Conservation (phyloP, 805 yeast genomes). For the Yueomyces sp. region DNA sequence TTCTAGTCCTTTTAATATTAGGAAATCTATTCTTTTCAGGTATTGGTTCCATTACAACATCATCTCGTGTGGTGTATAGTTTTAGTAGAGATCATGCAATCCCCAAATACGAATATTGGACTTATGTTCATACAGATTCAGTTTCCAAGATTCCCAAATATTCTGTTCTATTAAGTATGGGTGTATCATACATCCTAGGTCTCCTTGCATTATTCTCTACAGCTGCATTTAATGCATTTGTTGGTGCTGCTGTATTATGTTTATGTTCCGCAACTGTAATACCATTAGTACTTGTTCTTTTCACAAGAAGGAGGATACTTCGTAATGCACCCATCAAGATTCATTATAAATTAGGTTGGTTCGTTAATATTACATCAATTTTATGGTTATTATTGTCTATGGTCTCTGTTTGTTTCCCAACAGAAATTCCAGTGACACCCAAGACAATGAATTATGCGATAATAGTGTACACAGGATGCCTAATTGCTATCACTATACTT, state of each 20-base stretch:
- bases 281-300: conserved; percentile 51
- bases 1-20: conserved; percentile 48
- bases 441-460: conserved; percentile 39
- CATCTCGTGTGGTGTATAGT: conserved; percentile 70
- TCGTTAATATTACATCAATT: conserved; percentile 44
- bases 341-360: conserved; percentile 46
- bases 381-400: conserved; percentile 47
- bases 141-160: conserved; percentile 54
- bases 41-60: conserved; percentile 67
- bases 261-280: conserved; percentile 65
- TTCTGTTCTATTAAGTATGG: conserved; percentile 53
- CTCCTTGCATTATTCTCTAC: conserved; percentile 53
- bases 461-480: conserved; percentile 40
- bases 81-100: conserved; percentile 76
- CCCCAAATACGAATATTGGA: conserved; percentile 54
- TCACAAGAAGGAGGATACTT: conserved; percentile 46
- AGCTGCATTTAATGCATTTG: conserved; percentile 70
- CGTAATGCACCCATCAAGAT: conserved; percentile 58
- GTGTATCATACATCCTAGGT: conserved; percentile 45
- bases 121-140: conserved; percentile 43
- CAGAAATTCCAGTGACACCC: conserved; percentile 40
- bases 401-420: conserved; percentile 56
- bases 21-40: conserved; percentile 68
- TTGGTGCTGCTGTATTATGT: conserved; percentile 70
- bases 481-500: conserved; percentile 34